Evolutionary conservation across 495 filamentous ascomycete genomes (phyloP), one percentile per base, ranked within the genome.

Genomic region (Xanthoparmelia taractica): DNA sequence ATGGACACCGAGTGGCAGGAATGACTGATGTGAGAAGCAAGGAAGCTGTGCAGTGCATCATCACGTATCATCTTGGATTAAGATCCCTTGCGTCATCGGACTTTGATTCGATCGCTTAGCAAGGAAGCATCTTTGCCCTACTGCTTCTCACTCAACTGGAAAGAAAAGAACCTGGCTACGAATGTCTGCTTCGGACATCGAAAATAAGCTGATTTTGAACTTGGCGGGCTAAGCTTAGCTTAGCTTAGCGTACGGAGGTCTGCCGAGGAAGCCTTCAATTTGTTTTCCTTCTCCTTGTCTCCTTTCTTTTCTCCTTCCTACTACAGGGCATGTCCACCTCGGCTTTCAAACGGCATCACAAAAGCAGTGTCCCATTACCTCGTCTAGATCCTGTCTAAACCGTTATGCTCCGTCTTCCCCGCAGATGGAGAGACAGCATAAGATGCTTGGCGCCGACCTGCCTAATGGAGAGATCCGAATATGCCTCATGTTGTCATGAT

Each of bases 401-500:
- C 8, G 8, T 0, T 8, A 2, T 20, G 15, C 5, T 12, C 17
- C 17, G n/a, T 25, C 17, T 33, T 54, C 15, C 17, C 17, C 7
- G 23, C 1, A 17, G 10, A 45, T 4, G 12, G 1, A 13, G 43
- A 47, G n/a, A 47, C 43, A 47, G 1, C n/a, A 47, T 11, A 1
- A 29, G 25, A 15, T 20, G 8, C n/a, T 48, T 48, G 45, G 10
- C 23, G 23, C 23, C 23, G 45, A 54, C 50, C 50, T 54, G 33
- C 50, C 50, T 54, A 54, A 54, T 54, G 50, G 50, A 54, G 50
- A 54, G 27, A 31, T 2, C n/a, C 50, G 29, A 54, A 31, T 8
- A 34, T 54, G 50, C 50, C 27, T 33, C 50, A 54, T 54, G 50
- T 23, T 54, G 50, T 54, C 50, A 54, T 54, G 29, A 13, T 33